Base-by-base conservation (phyloP, 768 basidiomycete species). In the Russula abietina region DNA sequence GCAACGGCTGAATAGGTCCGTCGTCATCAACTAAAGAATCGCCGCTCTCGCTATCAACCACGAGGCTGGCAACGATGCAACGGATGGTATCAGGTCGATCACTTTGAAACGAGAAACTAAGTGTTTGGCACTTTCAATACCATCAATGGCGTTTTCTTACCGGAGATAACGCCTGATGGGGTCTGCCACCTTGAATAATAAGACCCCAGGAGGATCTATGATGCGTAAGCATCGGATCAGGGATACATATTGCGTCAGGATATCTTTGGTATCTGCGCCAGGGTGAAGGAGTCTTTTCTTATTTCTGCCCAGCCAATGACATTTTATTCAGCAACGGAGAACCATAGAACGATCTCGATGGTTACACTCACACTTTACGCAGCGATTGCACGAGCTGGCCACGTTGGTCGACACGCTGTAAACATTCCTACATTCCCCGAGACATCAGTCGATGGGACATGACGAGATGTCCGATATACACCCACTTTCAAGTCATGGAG, bases 1-100 rank as follows among this genome's bases (percentile, higher is more conserved):
- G n/a, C 41, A 93, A 74, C 16, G 89, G 88, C 63, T 84, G 84
- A 51, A 86, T 83, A 0, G 88, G 84, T 59, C 96, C 93, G 66
- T 83, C 89, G 62, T 93, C 91, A 68, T 96, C 92, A 0, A 91
- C 82, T 2, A 95, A 76, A 0, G 88, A 85, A 72, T 94, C 92
- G 0, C 89, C 83, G 48, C 85, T 83, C 69, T 89, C 87, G 48
- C 86, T 87, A 62, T 91, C 91, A 4, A 93, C 92, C 26, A 98
- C 90, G 14, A 98, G 81, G 59, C 89, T 89, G 0, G 91, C 83
- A 16, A 98, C 95, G 57, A 99, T 96, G 70, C 89, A 90, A 3
- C 90, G 86, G 65, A 98, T 97, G 0, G 96, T 97, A 71, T 98
- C 95, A 1, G 90, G 85, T 6, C 96, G 85, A 60, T 88, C 87